phyloP scores from a whole-genome alignment of 1,284 basidiomycete genomes.

The Cryptococcus sp. region DNA sequence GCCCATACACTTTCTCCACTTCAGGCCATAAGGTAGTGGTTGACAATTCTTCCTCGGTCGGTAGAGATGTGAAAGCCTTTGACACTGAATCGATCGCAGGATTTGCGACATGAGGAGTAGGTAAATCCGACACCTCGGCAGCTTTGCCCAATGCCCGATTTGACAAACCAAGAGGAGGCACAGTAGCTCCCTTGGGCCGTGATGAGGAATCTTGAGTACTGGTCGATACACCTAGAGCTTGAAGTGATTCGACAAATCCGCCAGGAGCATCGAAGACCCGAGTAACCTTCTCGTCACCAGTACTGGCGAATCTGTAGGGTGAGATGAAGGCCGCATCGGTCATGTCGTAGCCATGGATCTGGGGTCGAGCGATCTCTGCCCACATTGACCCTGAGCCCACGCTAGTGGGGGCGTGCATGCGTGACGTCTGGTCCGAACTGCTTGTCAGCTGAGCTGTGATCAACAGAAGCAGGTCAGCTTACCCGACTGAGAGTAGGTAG shows the following conservation, averaged over 20 bases:
- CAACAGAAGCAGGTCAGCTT: conserved; percentile 20
- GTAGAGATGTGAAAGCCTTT: conserved; percentile 44
- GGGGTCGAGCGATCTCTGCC: conserved; percentile 85
- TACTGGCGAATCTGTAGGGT: conserved; percentile 71
- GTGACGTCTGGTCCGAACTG: conserved; percentile 73
- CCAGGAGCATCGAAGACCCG: conserved; percentile 84
- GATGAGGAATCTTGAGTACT: conserved; percentile 12
- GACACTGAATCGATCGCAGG: conserved; percentile 46
- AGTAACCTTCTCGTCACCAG: conserved; percentile 87
- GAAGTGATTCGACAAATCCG: conserved; percentile 64
- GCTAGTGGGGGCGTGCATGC: conserved; percentile 64
- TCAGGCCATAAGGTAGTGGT: conserved; percentile 93
- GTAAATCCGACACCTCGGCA: conserved; percentile 18
- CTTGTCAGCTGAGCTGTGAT: neutral
- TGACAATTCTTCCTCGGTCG: conserved; percentile 61
- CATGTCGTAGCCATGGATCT: conserved; percentile 91
- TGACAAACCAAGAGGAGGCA: conserved; percentile 71
- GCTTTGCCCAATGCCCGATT: conserved; percentile 60
- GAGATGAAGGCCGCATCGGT: conserved; percentile 72
- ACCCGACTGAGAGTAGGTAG: conserved; percentile 80
- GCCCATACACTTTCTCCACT: conserved; percentile 93
- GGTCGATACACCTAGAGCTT: conserved; percentile 44
- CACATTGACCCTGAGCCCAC: conserved; percentile 51
- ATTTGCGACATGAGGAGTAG: conserved; percentile 28
- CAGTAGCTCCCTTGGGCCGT: conserved; percentile 56